A percentile compares a stretch with the other conserved stretches of the same genome.
These are phyloP conservation scores for Silene uniflora DNA, from an alignment of 148 eudicot genomes.

Conservation along the genomic window DNA sequence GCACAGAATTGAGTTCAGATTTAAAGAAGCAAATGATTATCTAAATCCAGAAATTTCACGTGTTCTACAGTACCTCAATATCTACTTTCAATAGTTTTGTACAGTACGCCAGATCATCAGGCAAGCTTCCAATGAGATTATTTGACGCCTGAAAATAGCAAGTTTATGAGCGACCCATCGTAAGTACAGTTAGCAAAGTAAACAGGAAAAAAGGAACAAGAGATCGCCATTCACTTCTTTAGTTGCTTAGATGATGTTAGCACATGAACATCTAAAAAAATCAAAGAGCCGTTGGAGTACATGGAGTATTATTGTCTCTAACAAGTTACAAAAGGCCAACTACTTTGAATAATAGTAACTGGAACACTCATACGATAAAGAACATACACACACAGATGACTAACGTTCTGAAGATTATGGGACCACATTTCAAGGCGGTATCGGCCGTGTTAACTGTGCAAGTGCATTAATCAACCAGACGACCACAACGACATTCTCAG, in stretches of 20 bases:
- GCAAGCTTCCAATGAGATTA: constrained; percentile 71
- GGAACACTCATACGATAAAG: neutral
- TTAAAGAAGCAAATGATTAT: neutral
- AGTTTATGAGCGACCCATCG: neutral
- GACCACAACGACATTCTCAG: neutral
- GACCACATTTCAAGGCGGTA: neutral
- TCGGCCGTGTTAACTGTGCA: neutral
- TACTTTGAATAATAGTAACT: neutral
- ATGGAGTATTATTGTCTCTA: neutral
- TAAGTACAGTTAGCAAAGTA: neutral
- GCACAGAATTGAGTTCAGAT: neutral
- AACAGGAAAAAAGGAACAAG: neutral
- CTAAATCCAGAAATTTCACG: neutral
- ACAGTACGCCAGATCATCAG: constrained; percentile 70
- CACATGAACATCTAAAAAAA: neutral
- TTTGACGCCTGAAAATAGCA: constrained; percentile 65
- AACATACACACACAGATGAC: neutral
- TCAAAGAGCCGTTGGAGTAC: neutral
- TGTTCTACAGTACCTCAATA: constrained; percentile 58
- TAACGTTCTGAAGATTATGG: neutral
- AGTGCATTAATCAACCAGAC: neutral
- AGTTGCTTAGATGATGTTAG: neutral
- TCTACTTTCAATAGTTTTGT: constrained; percentile 67
- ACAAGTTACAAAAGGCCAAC: neutral
- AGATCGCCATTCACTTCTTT: constrained; percentile 3